These are phyloP conservation scores for Tulasnella sp. DNA, from an alignment of 768 basidiomycete genomes.

Conservation along the genomic window DNA sequence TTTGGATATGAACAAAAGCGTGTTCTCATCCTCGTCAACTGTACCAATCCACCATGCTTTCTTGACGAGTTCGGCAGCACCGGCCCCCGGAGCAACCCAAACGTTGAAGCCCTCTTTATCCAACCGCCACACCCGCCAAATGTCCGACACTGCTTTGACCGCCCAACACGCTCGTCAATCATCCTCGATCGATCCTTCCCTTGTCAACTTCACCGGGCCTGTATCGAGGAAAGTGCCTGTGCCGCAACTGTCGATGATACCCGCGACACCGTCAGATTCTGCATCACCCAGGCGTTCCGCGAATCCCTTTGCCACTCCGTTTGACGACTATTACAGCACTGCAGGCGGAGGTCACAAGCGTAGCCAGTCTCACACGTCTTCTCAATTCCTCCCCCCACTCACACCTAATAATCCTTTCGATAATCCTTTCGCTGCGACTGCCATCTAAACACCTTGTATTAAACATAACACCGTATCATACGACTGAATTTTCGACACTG, in stretches of 20 bases:
- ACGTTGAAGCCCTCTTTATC: not conserved
- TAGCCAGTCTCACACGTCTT: no score
- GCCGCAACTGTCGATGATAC: not conserved
- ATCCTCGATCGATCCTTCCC: constrained; percentile 6
- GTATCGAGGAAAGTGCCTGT: not conserved
- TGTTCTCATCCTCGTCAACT: not conserved
- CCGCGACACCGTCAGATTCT: not conserved
- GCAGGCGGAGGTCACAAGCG: not conserved
- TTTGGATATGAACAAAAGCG: not conserved
- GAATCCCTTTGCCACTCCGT: constrained; percentile 1
- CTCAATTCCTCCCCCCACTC: no score
- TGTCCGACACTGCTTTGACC: not conserved
- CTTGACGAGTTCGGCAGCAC: not conserved
- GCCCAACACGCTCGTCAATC: constrained; percentile 3
- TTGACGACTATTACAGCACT: constrained; percentile 1
- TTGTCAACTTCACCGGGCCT: not conserved
- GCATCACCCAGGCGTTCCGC: not conserved
- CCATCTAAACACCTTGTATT: no score
- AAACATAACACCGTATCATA: no score
- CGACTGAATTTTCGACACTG: no score
- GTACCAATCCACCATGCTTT: constrained; percentile 9
- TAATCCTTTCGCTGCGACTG: no score
- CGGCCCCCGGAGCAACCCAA: not conserved
- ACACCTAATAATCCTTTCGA: no score
- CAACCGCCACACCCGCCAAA: not conserved